A percentile compares a stretch with the other conserved stretches of the same genome.
Conservation (phyloP, 495 filamentous ascomycete genomes). For the Tirmania nivea region DNA sequence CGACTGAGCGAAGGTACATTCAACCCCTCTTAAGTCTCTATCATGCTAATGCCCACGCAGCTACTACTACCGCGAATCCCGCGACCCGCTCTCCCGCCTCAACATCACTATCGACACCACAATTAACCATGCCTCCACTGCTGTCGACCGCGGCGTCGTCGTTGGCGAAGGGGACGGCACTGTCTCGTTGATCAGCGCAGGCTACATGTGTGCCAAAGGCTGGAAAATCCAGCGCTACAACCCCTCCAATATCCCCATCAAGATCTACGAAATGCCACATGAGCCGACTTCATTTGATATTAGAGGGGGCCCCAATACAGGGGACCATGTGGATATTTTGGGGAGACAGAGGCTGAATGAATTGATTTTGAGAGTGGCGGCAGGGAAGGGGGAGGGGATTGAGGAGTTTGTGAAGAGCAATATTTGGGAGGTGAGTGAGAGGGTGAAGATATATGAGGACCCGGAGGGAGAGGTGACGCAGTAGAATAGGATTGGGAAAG, state of each 20-base stretch:
- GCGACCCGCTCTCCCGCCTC: conserved; percentile 38
- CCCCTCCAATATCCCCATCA: conserved; percentile 58
- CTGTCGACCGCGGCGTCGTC: conserved; percentile 63
- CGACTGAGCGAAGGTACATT: conserved; percentile 4
- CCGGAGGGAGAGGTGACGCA: background rate
- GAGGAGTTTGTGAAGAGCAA: conserved; percentile 55
- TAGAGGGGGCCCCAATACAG: conserved; percentile 82
- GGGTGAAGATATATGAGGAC: conserved; percentile 56
- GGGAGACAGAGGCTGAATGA: conserved; percentile 79
- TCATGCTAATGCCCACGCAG: conserved; percentile 6
- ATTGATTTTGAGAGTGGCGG: conserved; percentile 66
- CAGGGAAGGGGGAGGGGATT: conserved; percentile 65
- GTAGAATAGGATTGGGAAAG: too few relatives aligned
- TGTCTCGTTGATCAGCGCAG: conserved; percentile 65
- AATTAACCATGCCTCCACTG: conserved; percentile 32
- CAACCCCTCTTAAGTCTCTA: too few relatives aligned
- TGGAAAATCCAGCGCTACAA: conserved; percentile 91
- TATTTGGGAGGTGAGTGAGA: conserved; percentile 59
- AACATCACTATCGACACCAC: conserved; percentile 83
- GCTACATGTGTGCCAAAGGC: conserved; percentile 90
- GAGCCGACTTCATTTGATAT: conserved; percentile 84
- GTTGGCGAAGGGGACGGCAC: conserved; percentile 93
- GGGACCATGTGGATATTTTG: conserved; percentile 92
- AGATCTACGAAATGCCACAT: conserved; percentile 84
- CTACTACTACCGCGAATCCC: conserved; percentile 72